Conservation (phyloP, 345 rosid genomes). For the Eucalyptus tenuipes region DNA sequence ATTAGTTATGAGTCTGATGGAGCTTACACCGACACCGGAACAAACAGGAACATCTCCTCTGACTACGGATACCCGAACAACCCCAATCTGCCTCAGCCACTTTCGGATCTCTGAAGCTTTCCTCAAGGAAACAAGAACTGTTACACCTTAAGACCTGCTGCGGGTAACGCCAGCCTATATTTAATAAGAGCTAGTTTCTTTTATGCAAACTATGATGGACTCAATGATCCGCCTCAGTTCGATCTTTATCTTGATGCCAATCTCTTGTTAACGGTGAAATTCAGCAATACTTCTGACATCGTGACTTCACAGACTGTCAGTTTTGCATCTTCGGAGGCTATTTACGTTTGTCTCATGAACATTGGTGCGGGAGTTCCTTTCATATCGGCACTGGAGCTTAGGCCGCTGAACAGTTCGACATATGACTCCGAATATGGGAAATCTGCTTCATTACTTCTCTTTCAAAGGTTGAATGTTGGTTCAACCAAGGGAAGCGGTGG, state of each 20-base stretch:
- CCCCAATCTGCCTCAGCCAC: neutral
- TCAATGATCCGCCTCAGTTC: conserved; percentile 14
- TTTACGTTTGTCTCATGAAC: conserved; percentile 21
- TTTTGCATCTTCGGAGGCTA: neutral
- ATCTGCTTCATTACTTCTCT: neutral
- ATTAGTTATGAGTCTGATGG: conserved; percentile 2
- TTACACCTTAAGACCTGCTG: neutral
- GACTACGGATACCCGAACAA: neutral
- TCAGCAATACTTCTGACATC: neutral
- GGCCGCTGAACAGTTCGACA: conserved; percentile 3
- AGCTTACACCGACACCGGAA: neutral
- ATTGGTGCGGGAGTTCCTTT: conserved; percentile 16
- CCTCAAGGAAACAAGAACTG: conserved; percentile 1
- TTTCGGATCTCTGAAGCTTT: conserved; percentile 1
- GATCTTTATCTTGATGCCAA: conserved; percentile 33
- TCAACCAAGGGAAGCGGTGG: neutral
- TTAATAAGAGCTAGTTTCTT: neutral
- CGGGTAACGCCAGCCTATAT: neutral
- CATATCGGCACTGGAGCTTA: conserved; percentile 23
- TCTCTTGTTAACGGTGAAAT: neutral
- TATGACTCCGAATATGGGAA: neutral
- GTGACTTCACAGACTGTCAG: conserved; percentile 9
- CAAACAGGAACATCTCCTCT: neutral
- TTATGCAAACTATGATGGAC: neutral
- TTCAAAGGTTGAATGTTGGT: neutral